Percentiles rank a stretch among this genome's conserved stretches.
Conservation (phyloP, 2,329 filamentous ascomycete species). For the Apiospora sp. region DNA sequence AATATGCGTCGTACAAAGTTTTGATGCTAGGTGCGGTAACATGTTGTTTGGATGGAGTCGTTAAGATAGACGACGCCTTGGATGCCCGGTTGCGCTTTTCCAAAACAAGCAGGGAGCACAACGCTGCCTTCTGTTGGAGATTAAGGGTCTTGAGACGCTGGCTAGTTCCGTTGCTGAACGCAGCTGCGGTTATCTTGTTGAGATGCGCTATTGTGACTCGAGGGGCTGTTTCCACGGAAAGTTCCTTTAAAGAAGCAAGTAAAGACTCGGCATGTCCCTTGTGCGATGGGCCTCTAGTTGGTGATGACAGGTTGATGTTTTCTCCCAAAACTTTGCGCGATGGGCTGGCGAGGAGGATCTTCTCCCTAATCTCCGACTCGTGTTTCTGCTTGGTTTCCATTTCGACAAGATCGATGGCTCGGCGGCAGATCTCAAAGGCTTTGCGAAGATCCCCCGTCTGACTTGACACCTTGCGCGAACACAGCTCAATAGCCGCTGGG, state of each 20-base stretch:
- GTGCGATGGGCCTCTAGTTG: constrained; percentile 45
- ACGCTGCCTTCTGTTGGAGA: constrained; percentile 92
- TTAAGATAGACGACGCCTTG: constrained; percentile 45
- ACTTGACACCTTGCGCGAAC: constrained; percentile 91
- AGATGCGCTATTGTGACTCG: constrained; percentile 90
- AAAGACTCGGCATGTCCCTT: constrained; percentile 58
- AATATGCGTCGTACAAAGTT: constrained; percentile 84
- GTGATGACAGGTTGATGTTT: constrained; percentile 77
- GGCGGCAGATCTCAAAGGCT: constrained; percentile 91
- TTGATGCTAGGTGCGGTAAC: constrained; percentile 80
- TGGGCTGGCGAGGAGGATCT: constrained; percentile 67
- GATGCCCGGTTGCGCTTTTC: constrained; percentile 74
- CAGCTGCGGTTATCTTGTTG: constrained; percentile 87
- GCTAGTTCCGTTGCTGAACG: constrained; percentile 87
- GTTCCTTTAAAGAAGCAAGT: constrained; percentile 61
- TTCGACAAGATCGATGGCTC: constrained; percentile 89
- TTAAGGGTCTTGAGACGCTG: constrained; percentile 89
- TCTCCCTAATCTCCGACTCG: constrained; percentile 66
- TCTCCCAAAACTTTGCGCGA: constrained; percentile 82
- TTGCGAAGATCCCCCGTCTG: constrained; percentile 95
- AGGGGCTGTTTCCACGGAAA: constrained; percentile 83
- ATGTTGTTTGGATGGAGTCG: constrained; percentile 68
- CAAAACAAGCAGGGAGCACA: constrained; percentile 88
- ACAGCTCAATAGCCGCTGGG: constrained; percentile 91
- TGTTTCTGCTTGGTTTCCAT: constrained; percentile 80